Evolutionary conservation across 2,329 filamentous ascomycete genomes (phyloP).

Genomic region (Xylaria multiplex): DNA sequence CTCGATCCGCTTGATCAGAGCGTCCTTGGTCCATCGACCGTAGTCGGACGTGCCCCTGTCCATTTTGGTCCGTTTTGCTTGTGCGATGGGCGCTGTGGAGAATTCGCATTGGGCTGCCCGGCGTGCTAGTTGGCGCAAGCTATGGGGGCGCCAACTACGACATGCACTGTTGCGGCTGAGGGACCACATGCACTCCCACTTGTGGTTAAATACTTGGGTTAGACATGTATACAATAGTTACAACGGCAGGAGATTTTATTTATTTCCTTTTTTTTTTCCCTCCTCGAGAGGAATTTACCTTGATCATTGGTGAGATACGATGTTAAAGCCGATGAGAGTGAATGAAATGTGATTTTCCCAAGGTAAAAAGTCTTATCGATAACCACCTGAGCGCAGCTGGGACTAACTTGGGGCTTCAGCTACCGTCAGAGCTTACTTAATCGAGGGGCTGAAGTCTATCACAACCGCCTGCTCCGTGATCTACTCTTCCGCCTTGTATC

Average conservation of each 20-base stretch:
- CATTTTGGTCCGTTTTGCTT: constrained; percentile 39
- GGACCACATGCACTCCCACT: constrained; percentile 42
- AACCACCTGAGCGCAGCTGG: constrained; percentile 19
- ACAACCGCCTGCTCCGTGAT: background rate
- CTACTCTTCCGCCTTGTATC: background rate
- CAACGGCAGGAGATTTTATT: background rate
- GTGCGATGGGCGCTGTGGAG: constrained; percentile 37
- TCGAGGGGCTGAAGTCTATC: too few relatives aligned
- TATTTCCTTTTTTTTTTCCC: too few relatives aligned
- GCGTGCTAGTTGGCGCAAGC: constrained; percentile 32
- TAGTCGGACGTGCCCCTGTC: constrained; percentile 58
- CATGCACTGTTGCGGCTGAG: constrained; percentile 34
- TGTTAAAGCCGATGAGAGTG: too few relatives aligned
- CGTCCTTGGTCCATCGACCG: constrained; percentile 72
- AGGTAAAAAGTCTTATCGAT: constrained; percentile 42
- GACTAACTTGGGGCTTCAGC: background rate
- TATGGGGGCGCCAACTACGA: constrained; percentile 40
- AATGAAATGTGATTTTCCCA: background rate
- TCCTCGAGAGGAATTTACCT: background rate
- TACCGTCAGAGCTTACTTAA: background rate
- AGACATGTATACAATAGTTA: background rate
- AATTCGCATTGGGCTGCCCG: constrained; percentile 37
- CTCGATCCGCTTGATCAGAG: constrained; percentile 74
- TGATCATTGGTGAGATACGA: background rate
- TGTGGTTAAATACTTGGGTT: background rate